Evolutionary conservation across 2,329 filamentous ascomycete genomes (phyloP).

Genomic region (Aspergillus sp.): DNA sequence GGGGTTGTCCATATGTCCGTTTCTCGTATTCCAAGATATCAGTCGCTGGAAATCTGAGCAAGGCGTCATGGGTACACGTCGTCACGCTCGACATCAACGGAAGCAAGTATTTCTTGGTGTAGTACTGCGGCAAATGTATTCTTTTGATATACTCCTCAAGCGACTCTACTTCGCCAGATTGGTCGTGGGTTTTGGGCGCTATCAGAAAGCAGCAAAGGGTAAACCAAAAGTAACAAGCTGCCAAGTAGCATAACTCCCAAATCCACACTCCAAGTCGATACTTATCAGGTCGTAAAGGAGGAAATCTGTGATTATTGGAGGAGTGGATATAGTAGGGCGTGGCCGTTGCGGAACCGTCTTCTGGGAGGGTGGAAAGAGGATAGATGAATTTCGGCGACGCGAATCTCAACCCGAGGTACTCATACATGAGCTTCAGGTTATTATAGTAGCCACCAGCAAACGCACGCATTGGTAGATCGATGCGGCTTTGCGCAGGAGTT

Average conservation of each 20-base stretch:
- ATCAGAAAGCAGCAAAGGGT: constrained; percentile 13
- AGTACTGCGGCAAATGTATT: constrained; percentile 7
- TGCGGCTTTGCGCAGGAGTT: constrained; percentile 25
- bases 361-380: constrained; percentile 48
- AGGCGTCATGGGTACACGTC: constrained; percentile 21
- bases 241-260: constrained; percentile 4
- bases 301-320: constrained; percentile 13
- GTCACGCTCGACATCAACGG: constrained; percentile 33
- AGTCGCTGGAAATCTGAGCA: constrained; percentile 19
- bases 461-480: constrained; percentile 53
- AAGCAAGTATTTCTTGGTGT: constrained; percentile 9
- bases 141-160: constrained; percentile 8
- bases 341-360: constrained; percentile 13
- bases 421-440: constrained; percentile 57
- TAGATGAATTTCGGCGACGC: constrained; percentile 46
- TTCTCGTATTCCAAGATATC: constrained; percentile 20
- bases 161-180: constrained; percentile 6
- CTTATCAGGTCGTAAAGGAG: constrained; percentile 4
- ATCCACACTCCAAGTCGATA: constrained; percentile 5
- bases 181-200: neutral
- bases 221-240: constrained; percentile 15
- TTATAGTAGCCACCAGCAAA: constrained; percentile 54
- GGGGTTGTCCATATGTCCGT: constrained; percentile 18
- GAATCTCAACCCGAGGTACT: constrained; percentile 51
- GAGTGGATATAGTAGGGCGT: no score